A percentile compares a stretch with the other conserved stretches of the same genome.
Conservation (phyloP, 805 yeast genomes). For the Ogataea haglerorum region DNA sequence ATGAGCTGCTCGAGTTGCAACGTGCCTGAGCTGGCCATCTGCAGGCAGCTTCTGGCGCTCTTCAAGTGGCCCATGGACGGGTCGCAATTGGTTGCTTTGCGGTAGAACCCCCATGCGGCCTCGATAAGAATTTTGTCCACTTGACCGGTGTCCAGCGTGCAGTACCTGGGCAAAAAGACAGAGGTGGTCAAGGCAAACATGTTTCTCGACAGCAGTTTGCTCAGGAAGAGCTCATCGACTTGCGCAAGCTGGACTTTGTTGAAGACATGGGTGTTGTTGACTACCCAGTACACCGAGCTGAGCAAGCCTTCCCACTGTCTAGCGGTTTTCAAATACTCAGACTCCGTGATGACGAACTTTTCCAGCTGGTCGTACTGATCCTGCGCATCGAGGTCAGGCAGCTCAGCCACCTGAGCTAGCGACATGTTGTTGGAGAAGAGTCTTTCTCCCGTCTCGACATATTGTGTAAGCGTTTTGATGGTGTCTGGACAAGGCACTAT, state of each 20-base stretch:
- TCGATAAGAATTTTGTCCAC: conserved; percentile 12
- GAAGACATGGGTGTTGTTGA: conserved; percentile 26
- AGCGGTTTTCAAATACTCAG: conserved; percentile 13
- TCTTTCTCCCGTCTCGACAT: conserved; percentile 30
- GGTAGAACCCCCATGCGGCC: conserved; percentile 28
- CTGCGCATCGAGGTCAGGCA: conserved; percentile 16
- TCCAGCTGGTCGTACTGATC: conserved; percentile 26
- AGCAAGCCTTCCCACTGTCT: conserved; percentile 27
- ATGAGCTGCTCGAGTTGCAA: conserved; percentile 18
- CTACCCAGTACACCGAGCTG: conserved; percentile 29
- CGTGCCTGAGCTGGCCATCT: conserved; percentile 8
- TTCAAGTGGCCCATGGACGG: conserved; percentile 26
- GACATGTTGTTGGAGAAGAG: conserved; percentile 27
- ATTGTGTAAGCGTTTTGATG: conserved; percentile 15
- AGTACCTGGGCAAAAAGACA: conserved; percentile 19
- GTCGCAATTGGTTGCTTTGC: conserved; percentile 30
- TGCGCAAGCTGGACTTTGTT: conserved; percentile 19
- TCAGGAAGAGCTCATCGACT: conserved; percentile 23
- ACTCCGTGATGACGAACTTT: conserved; percentile 28
- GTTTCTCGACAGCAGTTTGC: conserved; percentile 22
- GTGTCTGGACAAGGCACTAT: conserved; percentile 17
- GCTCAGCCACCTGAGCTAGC: conserved; percentile 21
- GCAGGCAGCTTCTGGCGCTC: conserved; percentile 20
- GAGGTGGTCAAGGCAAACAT: conserved; percentile 18
- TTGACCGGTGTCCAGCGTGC: conserved; percentile 14